A percentile compares a stretch with the other conserved stretches of the same genome.
Evolutionary conservation across 2,329 filamentous ascomycete genomes (phyloP).

Genomic region (Neonectria coccinea): DNA sequence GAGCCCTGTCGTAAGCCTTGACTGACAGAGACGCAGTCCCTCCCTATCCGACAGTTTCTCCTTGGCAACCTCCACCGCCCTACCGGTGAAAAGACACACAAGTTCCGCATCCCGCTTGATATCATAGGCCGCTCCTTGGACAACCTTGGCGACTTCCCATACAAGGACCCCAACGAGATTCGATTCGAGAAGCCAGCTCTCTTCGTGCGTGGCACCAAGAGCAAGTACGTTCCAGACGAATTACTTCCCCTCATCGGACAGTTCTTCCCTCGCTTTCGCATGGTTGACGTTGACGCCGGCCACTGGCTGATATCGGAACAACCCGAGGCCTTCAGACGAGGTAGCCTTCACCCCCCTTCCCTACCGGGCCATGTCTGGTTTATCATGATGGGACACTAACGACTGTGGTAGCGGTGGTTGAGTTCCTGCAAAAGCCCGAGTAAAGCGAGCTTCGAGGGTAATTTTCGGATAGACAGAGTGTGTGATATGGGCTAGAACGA

Average conservation of each 20-base stretch:
- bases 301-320: conserved; percentile 95
- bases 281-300: conserved; percentile 81
- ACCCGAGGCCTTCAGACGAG: conserved; percentile 80
- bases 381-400: background rate
- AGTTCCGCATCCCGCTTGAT: conserved; percentile 83
- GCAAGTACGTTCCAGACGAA: conserved; percentile 85
- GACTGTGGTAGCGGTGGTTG: conserved; percentile 65
- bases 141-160: conserved; percentile 90
- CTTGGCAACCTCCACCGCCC: conserved; percentile 83
- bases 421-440: conserved; percentile 68
- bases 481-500: background rate
- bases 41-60: conserved; percentile 89
- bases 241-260: conserved; percentile 80
- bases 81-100: conserved; percentile 63
- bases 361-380: background rate
- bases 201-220: conserved; percentile 82
- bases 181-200: conserved; percentile 83
- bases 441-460: conserved; percentile 43
- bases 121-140: conserved; percentile 76
- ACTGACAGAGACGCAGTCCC: conserved; percentile 54
- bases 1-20: background rate
- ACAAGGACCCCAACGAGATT: conserved; percentile 74
- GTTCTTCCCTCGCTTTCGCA: conserved; percentile 83
- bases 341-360: conserved; percentile 55
- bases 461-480: background rate